These are phyloP conservation scores for Neonothopanus nambi DNA, from an alignment of 1,284 basidiomycete species.

Conservation along the genomic window DNA sequence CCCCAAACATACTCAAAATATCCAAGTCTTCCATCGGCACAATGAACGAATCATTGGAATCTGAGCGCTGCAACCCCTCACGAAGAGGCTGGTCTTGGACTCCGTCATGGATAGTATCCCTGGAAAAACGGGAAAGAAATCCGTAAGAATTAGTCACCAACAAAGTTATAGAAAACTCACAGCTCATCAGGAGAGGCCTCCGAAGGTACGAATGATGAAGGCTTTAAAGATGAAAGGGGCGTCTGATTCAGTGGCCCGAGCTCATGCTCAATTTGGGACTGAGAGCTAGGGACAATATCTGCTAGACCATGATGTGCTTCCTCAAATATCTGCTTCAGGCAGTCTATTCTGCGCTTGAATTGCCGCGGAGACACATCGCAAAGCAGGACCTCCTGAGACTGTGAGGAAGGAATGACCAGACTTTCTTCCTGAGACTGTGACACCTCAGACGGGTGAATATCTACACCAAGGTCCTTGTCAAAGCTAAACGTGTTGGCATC, in stretches of 20 bases:
- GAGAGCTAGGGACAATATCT: conserved; percentile 27
- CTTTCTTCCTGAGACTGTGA: neutral
- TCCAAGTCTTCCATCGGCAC: conserved; percentile 8
- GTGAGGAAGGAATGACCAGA: conserved; percentile 17
- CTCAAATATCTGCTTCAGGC: neutral
- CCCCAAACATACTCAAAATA: conserved; percentile 5
- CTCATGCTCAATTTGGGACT: conserved; percentile 15
- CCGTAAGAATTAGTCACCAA: too few relatives aligned
- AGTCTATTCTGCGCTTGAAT: neutral
- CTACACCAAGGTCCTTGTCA: too few relatives aligned
- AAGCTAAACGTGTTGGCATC: too few relatives aligned
- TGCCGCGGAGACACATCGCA: neutral
- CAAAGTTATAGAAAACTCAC: too few relatives aligned
- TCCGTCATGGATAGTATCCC: too few relatives aligned
- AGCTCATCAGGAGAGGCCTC: too few relatives aligned
- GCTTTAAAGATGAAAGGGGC: neutral
- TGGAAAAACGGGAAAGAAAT: too few relatives aligned
- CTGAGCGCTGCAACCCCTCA: conserved; percentile 3
- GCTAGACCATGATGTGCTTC: neutral
- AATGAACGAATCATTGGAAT: conserved; percentile 7
- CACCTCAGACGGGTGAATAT: neutral
- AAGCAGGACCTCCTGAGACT: conserved; percentile 18
- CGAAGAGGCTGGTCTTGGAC: neutral
- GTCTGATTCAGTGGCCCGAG: too few relatives aligned
- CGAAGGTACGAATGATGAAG: neutral